phyloP scores from a whole-genome alignment of 1,284 basidiomycete genomes.

The Sanguinoderma infundibulare region DNA sequence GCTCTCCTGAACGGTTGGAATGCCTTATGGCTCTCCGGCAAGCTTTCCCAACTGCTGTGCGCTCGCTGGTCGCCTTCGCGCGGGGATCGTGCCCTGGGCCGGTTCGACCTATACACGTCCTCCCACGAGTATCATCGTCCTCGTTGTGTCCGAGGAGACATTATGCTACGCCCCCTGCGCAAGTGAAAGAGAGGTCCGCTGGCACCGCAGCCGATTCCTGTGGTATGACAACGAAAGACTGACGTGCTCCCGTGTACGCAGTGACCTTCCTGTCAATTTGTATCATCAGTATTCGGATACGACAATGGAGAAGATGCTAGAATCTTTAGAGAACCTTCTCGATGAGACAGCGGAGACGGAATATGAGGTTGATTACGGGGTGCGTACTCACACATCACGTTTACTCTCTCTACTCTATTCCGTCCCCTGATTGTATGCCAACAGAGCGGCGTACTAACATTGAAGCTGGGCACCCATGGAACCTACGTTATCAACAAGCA shows the following conservation, averaged over 20 bases:
- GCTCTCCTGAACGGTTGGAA: not conserved
- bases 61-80: not conserved
- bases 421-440: slow-evolving; percentile 20
- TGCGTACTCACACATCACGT: too few relatives aligned
- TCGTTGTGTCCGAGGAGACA: slow-evolving; percentile 16
- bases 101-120: slow-evolving; percentile 3
- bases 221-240: slow-evolving; percentile 4
- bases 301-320: slow-evolving; percentile 84
- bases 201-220: slow-evolving; percentile 21
- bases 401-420: too few relatives aligned
- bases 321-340: slow-evolving; percentile 78
- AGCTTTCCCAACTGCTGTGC: not conserved
- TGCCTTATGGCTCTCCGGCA: slow-evolving; percentile 2
- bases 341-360: slow-evolving; percentile 61
- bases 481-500: slow-evolving; percentile 99
- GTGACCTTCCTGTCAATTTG: slow-evolving; percentile 59
- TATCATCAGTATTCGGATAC: slow-evolving; percentile 84
- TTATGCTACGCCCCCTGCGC: slow-evolving; percentile 38
- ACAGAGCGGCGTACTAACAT: slow-evolving; percentile 90
- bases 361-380: slow-evolving; percentile 94
- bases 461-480: slow-evolving; percentile 81
- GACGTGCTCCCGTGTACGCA: slow-evolving; percentile 21
- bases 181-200: slow-evolving; percentile 35
- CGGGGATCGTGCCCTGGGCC: not conserved
- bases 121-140: not conserved